Percentiles rank a stretch among this genome's conserved stretches.
Conservation (phyloP, 441 rosid species). For the Euphorbia celastroides region DNA sequence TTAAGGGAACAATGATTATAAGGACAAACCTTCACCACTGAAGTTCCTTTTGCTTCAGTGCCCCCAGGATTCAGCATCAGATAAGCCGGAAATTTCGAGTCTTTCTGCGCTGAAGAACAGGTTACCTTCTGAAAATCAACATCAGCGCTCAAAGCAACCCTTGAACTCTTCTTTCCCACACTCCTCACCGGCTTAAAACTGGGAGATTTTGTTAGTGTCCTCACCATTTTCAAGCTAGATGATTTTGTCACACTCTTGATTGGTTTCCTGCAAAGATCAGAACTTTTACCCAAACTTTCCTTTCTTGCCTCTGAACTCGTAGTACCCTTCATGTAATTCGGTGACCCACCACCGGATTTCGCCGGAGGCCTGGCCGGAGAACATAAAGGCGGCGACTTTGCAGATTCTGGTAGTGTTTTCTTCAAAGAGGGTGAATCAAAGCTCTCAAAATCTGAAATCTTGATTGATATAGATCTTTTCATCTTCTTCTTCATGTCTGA, state of each 20-base stretch:
- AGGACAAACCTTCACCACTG: conserved; percentile 71
- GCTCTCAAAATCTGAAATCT: conserved; percentile 38
- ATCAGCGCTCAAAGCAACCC: conserved; percentile 42
- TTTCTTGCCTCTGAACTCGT: conserved; percentile 77
- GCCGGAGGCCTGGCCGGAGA: conserved; percentile 19
- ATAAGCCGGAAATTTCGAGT: conserved; percentile 62
- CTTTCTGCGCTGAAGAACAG: conserved; percentile 87
- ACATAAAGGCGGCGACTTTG: conserved; percentile 39
- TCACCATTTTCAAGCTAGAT: conserved; percentile 47
- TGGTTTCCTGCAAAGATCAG: conserved; percentile 32
- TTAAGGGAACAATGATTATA: conserved; percentile 85
- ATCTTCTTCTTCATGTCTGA: conserved; percentile 63
- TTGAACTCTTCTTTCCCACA: conserved; percentile 35
- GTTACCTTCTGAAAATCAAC: conserved; percentile 53
- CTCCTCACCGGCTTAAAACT: conserved; percentile 54
- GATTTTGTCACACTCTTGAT: conserved; percentile 29
- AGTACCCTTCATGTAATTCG: conserved; percentile 89
- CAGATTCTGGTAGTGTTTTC: conserved; percentile 35
- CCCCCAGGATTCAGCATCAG: conserved; percentile 60
- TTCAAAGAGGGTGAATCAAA: conserved; percentile 27
- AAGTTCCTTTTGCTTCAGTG: conserved; percentile 61
- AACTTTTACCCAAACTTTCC: conserved; percentile 43
- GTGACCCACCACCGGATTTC: conserved; percentile 36
- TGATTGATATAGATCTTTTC: conserved; percentile 60
- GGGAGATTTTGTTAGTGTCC: conserved; percentile 56